Base-by-base conservation (phyloP, 2,329 filamentous ascomycete species). In the Immersiporthe knoxdaviesiana region DNA sequence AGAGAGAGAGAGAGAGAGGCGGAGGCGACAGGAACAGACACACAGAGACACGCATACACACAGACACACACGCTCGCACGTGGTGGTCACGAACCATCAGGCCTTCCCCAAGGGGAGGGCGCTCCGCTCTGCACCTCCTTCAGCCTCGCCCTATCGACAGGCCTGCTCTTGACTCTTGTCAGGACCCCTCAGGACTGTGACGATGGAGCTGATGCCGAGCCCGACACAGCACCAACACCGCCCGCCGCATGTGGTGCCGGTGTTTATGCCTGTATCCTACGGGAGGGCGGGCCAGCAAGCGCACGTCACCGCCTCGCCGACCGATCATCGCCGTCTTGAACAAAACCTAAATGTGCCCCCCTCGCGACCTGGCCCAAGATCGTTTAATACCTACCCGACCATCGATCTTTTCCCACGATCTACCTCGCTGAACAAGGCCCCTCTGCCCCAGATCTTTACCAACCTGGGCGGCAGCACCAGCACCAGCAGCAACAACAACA, bases 321-420 rank as follows among this genome's bases (percentile, higher is more conserved):
- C 60, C 64, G 60, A 68, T 21, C 68, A 63, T 24, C 58, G 66
- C n/a, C 71, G 69, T 8, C 56, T 70, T 30, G 27, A 68, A 5
- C 67, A 69, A 30, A 37, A 24, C 16, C 61, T 16, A 60, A 67
- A 47, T 14, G 21, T 47, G 18, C 12, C 37, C 39, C 67, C 60
- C 11, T 32, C 72, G 65, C 70, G 52, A 66, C 35, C 64, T 58
- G 68, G 59, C 12, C 64, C 67, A 32, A 66, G 67, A 63, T 30
- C 70, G 65, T 78, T 76, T 18, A 78, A 80, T 58, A 74, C 78
- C 24, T 73, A 75, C 32, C 76, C 75, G 50, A 66, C 74, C 64
- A 69, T 75, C 60, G 75, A 78, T 60, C 18, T 39, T 12, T 44
- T 32, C 27, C 30, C 37, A 8, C 61, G 24, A 21, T 63, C 61